These are phyloP conservation scores for Ensete glaucum DNA, from an alignment of 176 grass and related monocot genomes.

Conservation along the genomic window DNA sequence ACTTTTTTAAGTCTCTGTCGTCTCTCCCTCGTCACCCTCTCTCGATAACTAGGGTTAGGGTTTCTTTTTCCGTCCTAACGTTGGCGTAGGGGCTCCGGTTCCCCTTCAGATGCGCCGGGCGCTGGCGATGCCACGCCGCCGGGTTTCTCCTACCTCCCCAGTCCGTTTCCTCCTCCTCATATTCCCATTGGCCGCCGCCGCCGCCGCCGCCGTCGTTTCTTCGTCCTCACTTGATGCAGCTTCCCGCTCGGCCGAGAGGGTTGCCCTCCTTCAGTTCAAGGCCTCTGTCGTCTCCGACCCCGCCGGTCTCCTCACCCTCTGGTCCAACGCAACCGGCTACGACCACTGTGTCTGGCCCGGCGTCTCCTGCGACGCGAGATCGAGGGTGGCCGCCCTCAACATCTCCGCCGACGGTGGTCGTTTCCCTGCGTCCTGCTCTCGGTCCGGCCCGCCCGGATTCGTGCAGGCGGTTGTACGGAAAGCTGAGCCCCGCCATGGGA, in stretches of 20 bases:
- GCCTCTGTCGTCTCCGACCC: slow-evolving; percentile 40
- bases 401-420: slow-evolving; percentile 21
- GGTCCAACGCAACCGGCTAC: slow-evolving; percentile 19
- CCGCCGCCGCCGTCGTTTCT: background rate
- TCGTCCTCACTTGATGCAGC: background rate
- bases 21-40: background rate
- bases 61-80: background rate
- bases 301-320: slow-evolving; percentile 38
- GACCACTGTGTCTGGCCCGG: slow-evolving; percentile 71
- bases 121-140: slow-evolving; percentile 5
- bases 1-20: background rate
- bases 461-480: slow-evolving; percentile 2
- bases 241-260: slow-evolving; percentile 26
- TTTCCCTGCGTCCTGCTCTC: background rate
- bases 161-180: background rate
- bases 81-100: background rate
- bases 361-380: slow-evolving; percentile 39
- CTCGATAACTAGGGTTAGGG: background rate
- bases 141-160: background rate
- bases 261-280: slow-evolving; percentile 51
- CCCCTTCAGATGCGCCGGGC: background rate
- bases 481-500: slow-evolving; percentile 15
- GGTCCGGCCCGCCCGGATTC: background rate
- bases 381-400: slow-evolving; percentile 48
- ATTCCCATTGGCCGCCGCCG: background rate